Evolutionary conservation across 2,329 filamentous ascomycete species (phyloP).

Genomic region (Fusarium palustre): DNA sequence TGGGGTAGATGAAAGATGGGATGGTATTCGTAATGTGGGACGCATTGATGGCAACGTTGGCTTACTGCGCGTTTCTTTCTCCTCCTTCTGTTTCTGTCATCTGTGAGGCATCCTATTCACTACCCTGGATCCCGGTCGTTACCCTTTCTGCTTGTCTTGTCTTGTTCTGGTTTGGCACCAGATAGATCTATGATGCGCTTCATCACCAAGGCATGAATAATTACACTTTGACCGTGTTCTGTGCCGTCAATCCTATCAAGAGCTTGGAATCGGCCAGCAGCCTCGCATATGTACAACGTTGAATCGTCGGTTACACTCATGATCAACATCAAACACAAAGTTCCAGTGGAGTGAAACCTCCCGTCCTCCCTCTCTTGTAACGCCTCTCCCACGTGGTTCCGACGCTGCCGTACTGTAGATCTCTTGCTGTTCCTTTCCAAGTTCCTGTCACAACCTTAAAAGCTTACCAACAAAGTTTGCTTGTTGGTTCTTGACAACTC

Average conservation of each 20-base stretch:
- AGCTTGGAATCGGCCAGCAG: neutral
- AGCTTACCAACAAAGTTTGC: neutral
- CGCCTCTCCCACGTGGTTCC: conserved; percentile 39
- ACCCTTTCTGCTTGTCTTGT: conserved; percentile 8
- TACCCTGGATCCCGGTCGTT: conserved; percentile 12
- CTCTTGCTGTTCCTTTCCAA: conserved; percentile 12
- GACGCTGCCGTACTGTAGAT: conserved; percentile 27
- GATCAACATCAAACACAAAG: conserved; percentile 32
- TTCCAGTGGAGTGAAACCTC: conserved; percentile 28
- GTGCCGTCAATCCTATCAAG: neutral
- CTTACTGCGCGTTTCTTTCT: neutral
- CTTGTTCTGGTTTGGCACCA: conserved; percentile 30
- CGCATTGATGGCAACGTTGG: conserved; percentile 18
- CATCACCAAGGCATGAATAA: conserved; percentile 5
- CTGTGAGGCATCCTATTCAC: conserved; percentile 28
- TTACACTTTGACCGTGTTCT: neutral
- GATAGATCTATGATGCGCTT: neutral
- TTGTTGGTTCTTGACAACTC: neutral
- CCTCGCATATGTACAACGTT: neutral
- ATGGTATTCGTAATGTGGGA: neutral
- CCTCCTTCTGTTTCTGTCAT: conserved; percentile 27
- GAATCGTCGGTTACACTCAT: conserved; percentile 6
- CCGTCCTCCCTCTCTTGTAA: conserved; percentile 5
- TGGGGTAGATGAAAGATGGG: conserved; percentile 21
- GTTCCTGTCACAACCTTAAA: conserved; percentile 23